Evolutionary conservation across 1,139 yeast genomes (phyloP).

Genomic region (Geotrichum histeridarum): DNA sequence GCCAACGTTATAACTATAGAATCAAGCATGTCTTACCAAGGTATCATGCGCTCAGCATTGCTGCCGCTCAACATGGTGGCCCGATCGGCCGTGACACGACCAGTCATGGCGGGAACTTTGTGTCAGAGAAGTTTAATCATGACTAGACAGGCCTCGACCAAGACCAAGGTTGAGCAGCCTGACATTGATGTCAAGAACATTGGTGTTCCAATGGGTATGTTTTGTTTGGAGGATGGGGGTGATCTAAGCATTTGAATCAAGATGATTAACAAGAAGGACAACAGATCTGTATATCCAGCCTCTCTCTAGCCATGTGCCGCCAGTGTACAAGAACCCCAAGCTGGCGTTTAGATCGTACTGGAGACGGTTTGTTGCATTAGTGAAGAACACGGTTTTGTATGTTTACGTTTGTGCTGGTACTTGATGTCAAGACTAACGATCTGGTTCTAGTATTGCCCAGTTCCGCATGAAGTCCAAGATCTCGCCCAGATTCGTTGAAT

Average conservation of each 20-base stretch:
- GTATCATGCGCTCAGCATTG: not conserved
- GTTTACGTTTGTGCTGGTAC: constrained; percentile 5
- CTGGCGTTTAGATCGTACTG: constrained; percentile 40
- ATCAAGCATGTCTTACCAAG: not conserved
- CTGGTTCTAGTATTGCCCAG: constrained; percentile 48
- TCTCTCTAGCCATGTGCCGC: constrained; percentile 44
- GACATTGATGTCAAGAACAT: constrained; percentile 27
- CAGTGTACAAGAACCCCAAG: constrained; percentile 41
- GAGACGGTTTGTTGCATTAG: constrained; percentile 51
- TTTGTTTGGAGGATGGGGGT: not conserved
- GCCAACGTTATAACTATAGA: not conserved
- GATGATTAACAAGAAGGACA: not conserved
- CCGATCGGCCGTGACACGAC: not conserved
- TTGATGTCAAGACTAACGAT: constrained; percentile 11
- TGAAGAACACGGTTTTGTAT: constrained; percentile 51
- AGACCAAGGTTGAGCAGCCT: constrained; percentile 14
- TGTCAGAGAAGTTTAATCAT: not conserved
- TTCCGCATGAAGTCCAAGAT: constrained; percentile 59
- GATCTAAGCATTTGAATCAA: not conserved
- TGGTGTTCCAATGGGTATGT: constrained; percentile 30
- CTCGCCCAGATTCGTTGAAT: constrained; percentile 59
- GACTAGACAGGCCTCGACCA: constrained; percentile 16
- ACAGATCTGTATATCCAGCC: constrained; percentile 44
- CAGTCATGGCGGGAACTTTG: not conserved
- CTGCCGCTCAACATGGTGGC: not conserved